phyloP scores from a whole-genome alignment of 495 filamentous ascomycete species.

The Hypoxylon lenormandii region DNA sequence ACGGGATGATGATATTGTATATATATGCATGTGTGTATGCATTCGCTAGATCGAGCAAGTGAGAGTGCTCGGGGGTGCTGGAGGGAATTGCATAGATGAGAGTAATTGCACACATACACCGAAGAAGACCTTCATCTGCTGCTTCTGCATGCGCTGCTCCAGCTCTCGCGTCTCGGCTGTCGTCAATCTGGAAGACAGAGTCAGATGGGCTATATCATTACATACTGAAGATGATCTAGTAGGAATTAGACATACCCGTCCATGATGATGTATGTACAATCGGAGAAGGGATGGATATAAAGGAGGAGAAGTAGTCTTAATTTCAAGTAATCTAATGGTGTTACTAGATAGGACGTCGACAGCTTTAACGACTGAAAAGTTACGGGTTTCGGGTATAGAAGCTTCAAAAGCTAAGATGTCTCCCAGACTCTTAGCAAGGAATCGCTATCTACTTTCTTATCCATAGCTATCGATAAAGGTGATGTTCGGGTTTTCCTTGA shows the following conservation, averaged over 20 bases:
- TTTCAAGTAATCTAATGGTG: background rate
- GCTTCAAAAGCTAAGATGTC: background rate
- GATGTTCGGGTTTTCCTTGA: background rate
- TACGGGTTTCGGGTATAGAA: background rate
- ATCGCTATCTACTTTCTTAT: background rate
- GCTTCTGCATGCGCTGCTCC: slow-evolving; percentile 88
- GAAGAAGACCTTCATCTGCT: slow-evolving; percentile 99
- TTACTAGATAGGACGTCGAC: background rate
- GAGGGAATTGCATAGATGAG: background rate
- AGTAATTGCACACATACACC: slow-evolving; percentile 69
- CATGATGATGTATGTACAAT: slow-evolving; percentile 32
- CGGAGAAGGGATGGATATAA: background rate
- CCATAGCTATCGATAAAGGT: background rate
- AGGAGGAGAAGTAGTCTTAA: background rate
- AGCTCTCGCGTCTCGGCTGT: slow-evolving; percentile 89
- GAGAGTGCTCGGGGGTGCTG: background rate
- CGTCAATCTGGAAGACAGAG: slow-evolving; percentile 67
- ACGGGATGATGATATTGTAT: background rate
- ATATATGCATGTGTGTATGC: no score
- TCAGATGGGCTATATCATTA: slow-evolving; percentile 23
- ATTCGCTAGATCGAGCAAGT: background rate
- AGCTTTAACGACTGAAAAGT: background rate
- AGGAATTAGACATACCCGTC: slow-evolving; percentile 41
- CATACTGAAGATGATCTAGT: background rate
- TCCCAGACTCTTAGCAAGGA: background rate